Evolutionary conservation across 2,329 filamentous ascomycete genomes (phyloP).

Genomic region (Ploettnerulaceae sp.): DNA sequence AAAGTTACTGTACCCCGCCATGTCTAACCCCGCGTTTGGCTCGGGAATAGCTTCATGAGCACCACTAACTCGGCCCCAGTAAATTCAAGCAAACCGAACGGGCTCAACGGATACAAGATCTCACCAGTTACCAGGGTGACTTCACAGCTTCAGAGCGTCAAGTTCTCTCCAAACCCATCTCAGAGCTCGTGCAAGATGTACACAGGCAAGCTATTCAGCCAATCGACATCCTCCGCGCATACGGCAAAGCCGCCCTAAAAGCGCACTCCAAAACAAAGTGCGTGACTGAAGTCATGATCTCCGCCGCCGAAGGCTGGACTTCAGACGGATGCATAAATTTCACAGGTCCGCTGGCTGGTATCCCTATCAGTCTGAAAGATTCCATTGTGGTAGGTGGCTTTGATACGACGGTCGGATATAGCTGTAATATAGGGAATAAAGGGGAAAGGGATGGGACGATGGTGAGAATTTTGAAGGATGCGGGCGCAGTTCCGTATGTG

Average conservation of each 20-base stretch:
- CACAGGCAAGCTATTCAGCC: conserved; percentile 63
- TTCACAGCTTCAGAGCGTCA: conserved; percentile 60
- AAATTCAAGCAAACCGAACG: conserved; percentile 76
- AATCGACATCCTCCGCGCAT: conserved; percentile 72
- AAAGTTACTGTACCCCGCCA: not conserved
- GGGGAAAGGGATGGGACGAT: conserved; percentile 72
- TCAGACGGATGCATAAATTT: conserved; percentile 57
- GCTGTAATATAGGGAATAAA: conserved; percentile 64
- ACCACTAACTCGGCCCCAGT: too few species aligned
- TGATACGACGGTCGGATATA: conserved; percentile 79
- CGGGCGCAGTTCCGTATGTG: conserved; percentile 83
- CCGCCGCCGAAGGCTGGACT: conserved; percentile 71
- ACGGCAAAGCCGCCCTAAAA: conserved; percentile 78
- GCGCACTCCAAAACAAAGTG: conserved; percentile 87
- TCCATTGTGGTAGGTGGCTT: conserved; percentile 76
- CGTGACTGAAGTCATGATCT: conserved; percentile 79
- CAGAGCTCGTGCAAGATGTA: conserved; percentile 71
- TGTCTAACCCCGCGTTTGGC: conserved; percentile 11
- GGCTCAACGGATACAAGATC: conserved; percentile 58
- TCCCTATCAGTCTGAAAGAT: conserved; percentile 82
- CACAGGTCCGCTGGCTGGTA: conserved; percentile 77
- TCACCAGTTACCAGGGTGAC: conserved; percentile 61
- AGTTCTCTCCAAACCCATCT: conserved; percentile 69
- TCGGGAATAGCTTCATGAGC: not conserved
- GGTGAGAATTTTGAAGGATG: conserved; percentile 75